These are phyloP conservation scores for Mucor plumbeus DNA, from an alignment of 371 early-diverging fungal genomes.

Conservation along the genomic window DNA sequence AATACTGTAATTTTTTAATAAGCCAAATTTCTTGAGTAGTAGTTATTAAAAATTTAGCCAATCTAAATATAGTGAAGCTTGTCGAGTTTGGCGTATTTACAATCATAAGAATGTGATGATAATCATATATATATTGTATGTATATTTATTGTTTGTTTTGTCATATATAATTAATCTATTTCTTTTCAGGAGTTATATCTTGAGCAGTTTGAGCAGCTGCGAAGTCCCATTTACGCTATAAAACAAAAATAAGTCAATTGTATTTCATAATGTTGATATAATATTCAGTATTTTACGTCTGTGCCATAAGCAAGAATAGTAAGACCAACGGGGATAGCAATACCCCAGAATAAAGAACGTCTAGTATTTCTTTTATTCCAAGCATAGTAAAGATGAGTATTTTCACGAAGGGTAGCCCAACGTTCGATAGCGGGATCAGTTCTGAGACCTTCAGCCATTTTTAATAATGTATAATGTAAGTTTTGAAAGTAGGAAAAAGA, in stretches of 20 bases:
- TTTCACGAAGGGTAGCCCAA: constrained; percentile 71
- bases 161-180: constrained; percentile 5
- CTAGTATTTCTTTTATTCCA: constrained; percentile 61
- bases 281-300: constrained; percentile 46
- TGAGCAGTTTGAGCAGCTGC: constrained; percentile 53
- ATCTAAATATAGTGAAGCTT: too few relatives aligned
- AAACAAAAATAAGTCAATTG: background rate
- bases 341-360: constrained; percentile 51
- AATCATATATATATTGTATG: background rate
- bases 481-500: constrained; percentile 15
- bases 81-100: too few relatives aligned
- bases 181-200: constrained; percentile 30
- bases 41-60: too few relatives aligned
- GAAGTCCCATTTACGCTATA: constrained; percentile 53
- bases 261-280: background rate
- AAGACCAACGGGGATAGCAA: constrained; percentile 60
- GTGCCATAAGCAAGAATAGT: constrained; percentile 53
- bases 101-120: too few relatives aligned
- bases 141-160: background rate
- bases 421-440: constrained; percentile 68
- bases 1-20: too few relatives aligned
- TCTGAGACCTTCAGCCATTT: constrained; percentile 48
- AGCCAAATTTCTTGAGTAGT: too few relatives aligned
- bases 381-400: constrained; percentile 58
- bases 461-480: constrained; percentile 20